Base-by-base conservation (phyloP, 768 basidiomycete species). In the Naganishia antarctica region DNA sequence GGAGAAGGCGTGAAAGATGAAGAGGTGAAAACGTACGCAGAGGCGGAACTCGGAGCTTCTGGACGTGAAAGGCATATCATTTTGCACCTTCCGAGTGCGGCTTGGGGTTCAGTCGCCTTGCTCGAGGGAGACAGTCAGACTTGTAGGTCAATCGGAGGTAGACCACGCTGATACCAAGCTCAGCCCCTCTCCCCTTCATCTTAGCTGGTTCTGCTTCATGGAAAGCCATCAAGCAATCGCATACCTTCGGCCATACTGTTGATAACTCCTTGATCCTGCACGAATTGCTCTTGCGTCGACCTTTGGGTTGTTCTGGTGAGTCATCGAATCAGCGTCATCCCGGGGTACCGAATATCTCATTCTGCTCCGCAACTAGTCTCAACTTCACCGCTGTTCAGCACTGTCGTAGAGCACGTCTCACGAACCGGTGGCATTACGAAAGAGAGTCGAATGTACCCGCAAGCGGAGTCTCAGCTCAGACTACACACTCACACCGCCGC, bases 361-460 rank as follows among this genome's bases (percentile, higher is more conserved):
- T 12, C 8, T n/a, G n/a, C n/a, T n/a, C 47, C 47, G 12, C n/a
- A 4, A 13, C 2, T 25, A 65, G 58, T 11, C 32, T 63, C 49
- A 13, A 7, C 28, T 40, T 57, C 53, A 8, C 23, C 18, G n/a
- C 45, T 64, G 59, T 69, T 59, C 41, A 28, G 41, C 44, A 69
- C 72, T 1, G 63, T 70, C 13, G 26, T 70, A 23, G 57, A 63
- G 57, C 51, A 70, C 49, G 23, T 58, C 1, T 23, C 57, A 3
- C 47, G 40, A 11, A 18, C 60, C 26, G 51, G 16, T 47, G 15
- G 29, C 32, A 49, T 32, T 21, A 63, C 31, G 29, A 21, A 61
- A 43, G 46, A 48, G 28, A 51, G 50, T 16, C 49, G 45, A 21
- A 91, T 85, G 71, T 78, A 86, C 25, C 74, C 80, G 0, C 61